Evolutionary conservation across 768 basidiomycete species (phyloP), one percentile per base, ranked within the genome.

Genomic region (Podaxis sp.): DNA sequence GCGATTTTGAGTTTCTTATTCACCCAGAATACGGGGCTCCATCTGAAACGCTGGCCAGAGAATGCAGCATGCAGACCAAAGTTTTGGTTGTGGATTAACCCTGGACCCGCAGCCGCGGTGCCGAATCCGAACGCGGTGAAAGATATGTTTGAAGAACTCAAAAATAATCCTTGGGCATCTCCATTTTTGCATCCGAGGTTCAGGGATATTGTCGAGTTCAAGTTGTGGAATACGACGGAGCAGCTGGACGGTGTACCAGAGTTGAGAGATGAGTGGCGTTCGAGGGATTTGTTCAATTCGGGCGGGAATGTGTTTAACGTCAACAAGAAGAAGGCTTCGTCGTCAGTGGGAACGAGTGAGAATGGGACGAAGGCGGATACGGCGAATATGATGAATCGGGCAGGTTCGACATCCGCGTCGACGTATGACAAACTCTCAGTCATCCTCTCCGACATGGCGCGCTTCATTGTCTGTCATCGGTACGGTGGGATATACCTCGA

Each of bases 61-160:
- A 77, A 85, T 55, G 75, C 71, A 0, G 75, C 76, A 5, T 99
- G 97, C 72, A 83, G 94, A 37, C 93, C 97, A 0, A 86, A 95
- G 68, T 91, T 98, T 70, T 98, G 94, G 94, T 74, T 98, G 52
- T 99, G 96, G 96, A 95, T 98, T 71, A 98, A 96, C 70, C 95
- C 96, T 7, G 95, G 94, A n/a, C 94, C 95, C 2, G 95, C 95
- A 13, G 93, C 94, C 0, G 81, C 90, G 10, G 82, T 94, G 1
- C 93, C 93, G 0, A 95, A 95, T 68, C 90, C 91, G 13, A 81
- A 81, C 44, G 96, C 94, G 3, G 72, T 85, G 57, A 77, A 76
- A 27, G 89, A 95, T 68, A 95, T 98, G 94, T 90, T 84, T 70
- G 83, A 86, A 25, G 81, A 86, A 66, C 83, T 98, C 40, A 88